Evolutionary conservation across 768 basidiomycete species (phyloP), one percentile per base, ranked within the genome.

Genomic region (Kwoniella sp.): DNA sequence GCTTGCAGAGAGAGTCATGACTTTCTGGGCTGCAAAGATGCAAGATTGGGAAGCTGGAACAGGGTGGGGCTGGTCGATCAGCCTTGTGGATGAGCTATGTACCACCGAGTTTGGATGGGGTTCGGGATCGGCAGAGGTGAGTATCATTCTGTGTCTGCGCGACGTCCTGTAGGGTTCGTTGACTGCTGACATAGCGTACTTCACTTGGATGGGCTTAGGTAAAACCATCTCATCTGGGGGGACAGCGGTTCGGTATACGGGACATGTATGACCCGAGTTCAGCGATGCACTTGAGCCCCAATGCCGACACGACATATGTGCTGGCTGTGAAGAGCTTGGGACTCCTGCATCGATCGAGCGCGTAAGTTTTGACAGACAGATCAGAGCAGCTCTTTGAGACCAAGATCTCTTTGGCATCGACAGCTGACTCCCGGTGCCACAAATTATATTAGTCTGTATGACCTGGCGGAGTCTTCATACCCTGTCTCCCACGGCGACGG

Each of bases 11-110:
- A 46, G 77, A n/a, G 63, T 67, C 2, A 64, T 67, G 61, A 68
- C 71, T 0, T 79, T 79, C 54, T 79, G 77, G 77, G 74, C 74
- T n/a, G 72, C 74, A 1, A 79, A 79, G 57, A 49, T 50, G 65
- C 70, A 75, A 36, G 77, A 79, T 56, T 79, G 76, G 75, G 66
- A 63, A 30, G 65, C 70, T 1, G 63, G 67, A 0, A 58, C 68
- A 1, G 68, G 74, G 2, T 77, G 72, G 70, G 77, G 77, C 17
- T 79, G 77, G 77, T 55, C 70, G 5, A n/a, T 64, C 19, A 61
- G 64, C 12, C n/a, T 79, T 55, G 63, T 51, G 2, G 77, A 77
- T 56, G 69, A 66, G 3, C 69, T 74, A 15, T 69, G 71, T 40
- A 72, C 72, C 29, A 79, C 77, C 1, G 63, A 70, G 24, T 77